A percentile compares a stretch with the other conserved stretches of the same genome.
Evolutionary conservation across 345 rosid genomes (phyloP).

Genomic region (Aquilaria sinensis): DNA sequence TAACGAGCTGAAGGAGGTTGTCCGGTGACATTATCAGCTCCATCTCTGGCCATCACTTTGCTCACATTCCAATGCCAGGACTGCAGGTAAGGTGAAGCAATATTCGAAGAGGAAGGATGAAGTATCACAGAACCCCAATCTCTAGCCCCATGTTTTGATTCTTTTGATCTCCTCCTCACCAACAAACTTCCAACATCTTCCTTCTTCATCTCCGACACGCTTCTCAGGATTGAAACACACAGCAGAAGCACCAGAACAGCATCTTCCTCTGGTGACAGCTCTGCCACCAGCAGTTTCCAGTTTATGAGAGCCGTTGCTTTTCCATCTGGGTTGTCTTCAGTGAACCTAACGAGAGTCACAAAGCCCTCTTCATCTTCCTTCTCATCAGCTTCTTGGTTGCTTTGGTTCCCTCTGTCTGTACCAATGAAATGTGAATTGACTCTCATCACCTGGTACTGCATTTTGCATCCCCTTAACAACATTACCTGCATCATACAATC

Average conservation of each 20-base stretch:
- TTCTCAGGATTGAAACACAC: conserved; percentile 59
- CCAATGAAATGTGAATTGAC: neutral
- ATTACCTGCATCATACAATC: conserved; percentile 27
- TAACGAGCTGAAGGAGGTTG: conserved; percentile 35
- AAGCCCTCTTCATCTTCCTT: conserved; percentile 35
- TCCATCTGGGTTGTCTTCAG: conserved; percentile 54
- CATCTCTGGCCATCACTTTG: conserved; percentile 30
- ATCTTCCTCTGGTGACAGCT: conserved; percentile 70
- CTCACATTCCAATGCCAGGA: conserved; percentile 76
- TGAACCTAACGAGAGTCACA: conserved; percentile 51
- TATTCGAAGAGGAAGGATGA: conserved; percentile 26
- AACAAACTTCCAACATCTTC: conserved; percentile 65
- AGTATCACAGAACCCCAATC: conserved; percentile 80
- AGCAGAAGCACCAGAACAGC: conserved; percentile 56
- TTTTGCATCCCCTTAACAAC: conserved; percentile 57
- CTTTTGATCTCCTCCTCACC: conserved; percentile 54
- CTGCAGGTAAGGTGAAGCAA: conserved; percentile 35
- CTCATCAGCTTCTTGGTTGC: conserved; percentile 20
- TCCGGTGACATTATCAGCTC: conserved; percentile 23
- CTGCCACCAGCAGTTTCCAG: conserved; percentile 69
- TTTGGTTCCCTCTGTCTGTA: conserved; percentile 3
- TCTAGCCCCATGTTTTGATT: conserved; percentile 55
- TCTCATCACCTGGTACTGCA: conserved; percentile 43
- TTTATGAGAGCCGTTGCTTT: conserved; percentile 75
- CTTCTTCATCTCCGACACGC: conserved; percentile 55